Base-by-base conservation (phyloP, 2,329 filamentous ascomycete species). In the Dothiorella sarmentorum region DNA sequence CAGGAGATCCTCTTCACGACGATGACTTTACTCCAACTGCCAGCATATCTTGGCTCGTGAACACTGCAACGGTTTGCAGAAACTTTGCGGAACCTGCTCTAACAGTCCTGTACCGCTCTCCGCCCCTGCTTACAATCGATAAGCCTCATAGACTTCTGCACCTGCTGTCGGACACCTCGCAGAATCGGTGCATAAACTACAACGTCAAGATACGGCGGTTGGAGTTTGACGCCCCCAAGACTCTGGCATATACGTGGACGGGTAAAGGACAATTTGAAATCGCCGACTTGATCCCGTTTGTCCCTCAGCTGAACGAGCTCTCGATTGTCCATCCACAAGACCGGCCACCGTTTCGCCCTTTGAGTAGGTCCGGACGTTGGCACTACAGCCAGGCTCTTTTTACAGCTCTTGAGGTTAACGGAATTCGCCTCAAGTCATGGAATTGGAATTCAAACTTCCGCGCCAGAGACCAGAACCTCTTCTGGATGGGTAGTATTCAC, bases 311-410 rank as follows among this genome's bases (percentile, higher is more conserved):
- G 15, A 81, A 81, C 53, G 81, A 86, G 49, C 73, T 97, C 29
- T 84, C 91, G 59, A 80, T 96, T 15, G 87, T 86, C 62, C 88
- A 92, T 64, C 81, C 81, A 10, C 78, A 82, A 49, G 89, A 95
- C 35, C 68, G 83, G 62, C 80, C 87, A 2, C 88, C 88, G 0
- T 90, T 86, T 68, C 78, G 87, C 38, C 71, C 57, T 6, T 20
- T 53, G 27, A 43, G 29, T 17, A 35, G 40, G 13, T 71, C 15
- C 71, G 72, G 51, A 40, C 67, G 86, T 62, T 95, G 89, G 88
- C 79, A 79, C 15, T 92, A 94, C 67, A 82, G 87, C 10, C 71
- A 78, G 5, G 75, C 81, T 4, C 73, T 96, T 0, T 88, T 95
- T 61, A 72, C 82, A 2, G 81, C 84, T 0, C 76, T 96, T 6